Base-by-base conservation (phyloP, 2,329 filamentous ascomycete species). In the Aurifilum marmelostoma region DNA sequence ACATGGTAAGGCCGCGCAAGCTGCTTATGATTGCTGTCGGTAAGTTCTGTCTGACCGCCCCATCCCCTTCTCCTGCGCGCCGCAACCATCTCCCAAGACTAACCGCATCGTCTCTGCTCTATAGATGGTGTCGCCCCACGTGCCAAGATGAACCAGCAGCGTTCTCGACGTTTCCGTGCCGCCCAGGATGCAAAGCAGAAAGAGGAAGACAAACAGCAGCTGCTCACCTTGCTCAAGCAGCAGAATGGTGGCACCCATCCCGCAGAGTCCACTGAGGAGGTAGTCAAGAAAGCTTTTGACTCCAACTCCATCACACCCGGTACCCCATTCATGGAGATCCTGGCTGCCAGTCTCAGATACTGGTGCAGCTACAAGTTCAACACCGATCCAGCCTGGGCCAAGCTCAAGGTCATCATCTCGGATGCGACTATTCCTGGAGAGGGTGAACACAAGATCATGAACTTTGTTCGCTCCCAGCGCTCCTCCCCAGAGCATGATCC, bases 61-160 rank as follows among this genome's bases (percentile, higher is more conserved):
- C 6, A 21, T 39, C 11, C 9, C 27, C 1, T n/a, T 24, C 18
- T 3, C 47, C 34, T 8, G 8, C 4, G 8, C 16, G 16, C 12
- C 64, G 39, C 61, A 60, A 12, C 61, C 60, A 69, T 18, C 52
- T 39, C 58, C 58, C 43, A 63, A 63, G 43, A 65, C 78, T 83
- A 71, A 80, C 34, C 4, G 69, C 32, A 59, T 67, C 59, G 50
- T 47, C 29, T 18, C 12, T 43, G 43, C 56, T 71, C 21, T 54
- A 4, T 50, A 94, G 96, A 99, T 82, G 96, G 96, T 78, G 96
- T 99, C 73, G 96, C 96, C 5, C 97, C 96, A 61, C 92, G 96
- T 79, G 97, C 97, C 69, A 99, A 99, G 82, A 99, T 99, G 96
- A 99, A 99, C 79, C 97, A 99, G 79, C 96, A 99, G 82, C 93